Evolutionary conservation across 1,284 basidiomycete genomes (phyloP), one percentile per base, ranked within the genome.

Genomic region (Lentinus polychrous): DNA sequence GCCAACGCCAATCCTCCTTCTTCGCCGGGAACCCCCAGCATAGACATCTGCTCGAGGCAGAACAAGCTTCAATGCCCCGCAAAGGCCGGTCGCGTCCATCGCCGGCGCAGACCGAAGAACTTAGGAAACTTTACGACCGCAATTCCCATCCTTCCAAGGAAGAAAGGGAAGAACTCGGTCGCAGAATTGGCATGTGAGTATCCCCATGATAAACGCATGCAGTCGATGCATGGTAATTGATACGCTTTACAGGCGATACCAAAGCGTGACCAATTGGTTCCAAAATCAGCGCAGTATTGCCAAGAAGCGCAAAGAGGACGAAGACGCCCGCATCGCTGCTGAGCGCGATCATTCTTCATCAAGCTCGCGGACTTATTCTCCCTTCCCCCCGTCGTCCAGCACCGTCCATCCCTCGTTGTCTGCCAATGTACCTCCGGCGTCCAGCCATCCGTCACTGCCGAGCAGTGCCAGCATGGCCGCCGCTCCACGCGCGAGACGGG

Each of bases 251-350:
- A 88, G 85, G 83, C 80, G 77, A 54, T 76, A 83, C 66, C 79
- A 85, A 65, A 85, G 79, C 51, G 79, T 89, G 52, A 86, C 81
- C 2, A 87, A 87, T 61, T 88, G 86, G 86, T 88, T 89, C 65
- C 85, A 87, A 71, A 86, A 87, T 60, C 85, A 88, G 62, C 81
- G 81, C 58, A 85, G 80, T 61, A 74, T 83, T 57, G 78, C 81
- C 36, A 84, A 79, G 69, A 84, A 81, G 66, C 76, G 75, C 55
- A 74, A 70, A 55, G 81, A 83, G 53, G 80, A 68, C 15, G 66
- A 68, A 31, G 59, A 61, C 15, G 56, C 55, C 24, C 52, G 42
- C 10, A 43, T 43, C 37, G 32, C 49, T 17, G 42, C 49, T 15
- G 52, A 56, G 31, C 45, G 42, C 17, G 51, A 47, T 41, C 36